A percentile compares a stretch with the other conserved stretches of the same genome.
Conservation (phyloP, 148 eudicot genomes). For the Hydrangea macrophylla region DNA sequence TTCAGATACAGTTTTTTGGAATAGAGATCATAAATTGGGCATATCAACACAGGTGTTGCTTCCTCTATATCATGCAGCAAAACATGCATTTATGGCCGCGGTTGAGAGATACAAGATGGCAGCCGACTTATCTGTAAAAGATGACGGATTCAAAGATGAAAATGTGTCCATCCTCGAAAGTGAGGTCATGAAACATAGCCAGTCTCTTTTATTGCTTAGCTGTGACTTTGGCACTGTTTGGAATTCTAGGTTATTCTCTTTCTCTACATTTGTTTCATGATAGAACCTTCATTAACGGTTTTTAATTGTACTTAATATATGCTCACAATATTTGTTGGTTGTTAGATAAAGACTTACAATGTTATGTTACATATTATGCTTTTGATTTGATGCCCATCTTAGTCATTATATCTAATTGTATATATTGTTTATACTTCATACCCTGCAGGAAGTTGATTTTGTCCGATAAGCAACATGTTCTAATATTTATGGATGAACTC, state of each 20-base stretch:
- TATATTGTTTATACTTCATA: slow-evolving; percentile 6
- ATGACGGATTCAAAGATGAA: slow-evolving; percentile 14
- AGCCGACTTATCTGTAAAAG: slow-evolving; percentile 5
- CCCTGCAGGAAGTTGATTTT: slow-evolving; percentile 65
- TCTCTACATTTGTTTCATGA: neutral
- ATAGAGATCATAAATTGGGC: slow-evolving; percentile 75
- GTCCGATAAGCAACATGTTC: slow-evolving; percentile 35
- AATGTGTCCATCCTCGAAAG: slow-evolving; percentile 27
- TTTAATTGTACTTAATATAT: neutral
- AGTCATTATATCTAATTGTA: neutral
- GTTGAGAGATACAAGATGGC: slow-evolving; percentile 36
- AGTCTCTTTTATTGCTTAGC: slow-evolving; percentile 70
- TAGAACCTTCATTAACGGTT: neutral
- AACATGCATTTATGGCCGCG: slow-evolving; percentile 52
- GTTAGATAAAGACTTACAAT: neutral
- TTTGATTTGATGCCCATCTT: neutral
- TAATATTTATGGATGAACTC: slow-evolving; percentile 50
- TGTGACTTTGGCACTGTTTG: slow-evolving; percentile 89
- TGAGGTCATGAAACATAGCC: slow-evolving; percentile 78
- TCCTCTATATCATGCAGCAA: slow-evolving; percentile 66
- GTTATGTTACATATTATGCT: neutral
- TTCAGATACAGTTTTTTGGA: slow-evolving; percentile 52
- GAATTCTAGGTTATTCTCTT: slow-evolving; percentile 67
- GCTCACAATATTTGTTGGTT: neutral
- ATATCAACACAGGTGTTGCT: slow-evolving; percentile 61